Base-by-base conservation (phyloP, 2,329 filamentous ascomycete genomes). In the Trichoderma sp. region DNA sequence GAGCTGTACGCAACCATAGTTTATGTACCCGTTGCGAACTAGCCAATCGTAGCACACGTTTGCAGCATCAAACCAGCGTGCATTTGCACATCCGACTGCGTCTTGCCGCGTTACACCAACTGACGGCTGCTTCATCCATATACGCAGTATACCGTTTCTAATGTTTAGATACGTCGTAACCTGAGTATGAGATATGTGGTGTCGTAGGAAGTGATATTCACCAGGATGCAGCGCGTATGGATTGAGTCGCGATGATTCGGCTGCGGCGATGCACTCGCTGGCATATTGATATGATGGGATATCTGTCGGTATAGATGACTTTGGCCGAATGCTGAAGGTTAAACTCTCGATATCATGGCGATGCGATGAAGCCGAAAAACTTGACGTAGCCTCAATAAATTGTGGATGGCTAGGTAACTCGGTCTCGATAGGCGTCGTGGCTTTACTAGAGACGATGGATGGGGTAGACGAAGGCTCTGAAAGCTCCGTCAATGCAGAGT, bases 101-200 rank as follows among this genome's bases (percentile, higher is more conserved):
- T 97, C 93, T 77, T 94, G 90, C 59, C 90, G 86, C 30, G 91
- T 91, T 14, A 99, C 91, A 70, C 89, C 89, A 52, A 94, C 88
- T 77, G 94, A 88, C 8, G 96, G 93, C 76, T 96, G 97, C 73
- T 90, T 88, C 43, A 92, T 86, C 96, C 96, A 99, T 51, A 98
- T 81, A 67, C 96, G 87, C 65, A 99, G 83, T 69, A 99, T 97
- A 18, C 93, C 92, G 78, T 99, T 99, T 74, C 96, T 88, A 71
- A 99, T 96, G 78, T 98, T 98, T 66, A 99, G 84, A 80, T 99
- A 99, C 14, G 93, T 92, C 3, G 95, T 97, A 73, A 97, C 93
- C 79, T 99, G 96, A 37, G 90, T 86, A 75, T 93, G 90, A 76
- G 91, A 97, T 73, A 99, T 89, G 74, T 96, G 90, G 71, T 92